Base-by-base conservation (phyloP, 805 yeast species). In the Candida michaelii region DNA sequence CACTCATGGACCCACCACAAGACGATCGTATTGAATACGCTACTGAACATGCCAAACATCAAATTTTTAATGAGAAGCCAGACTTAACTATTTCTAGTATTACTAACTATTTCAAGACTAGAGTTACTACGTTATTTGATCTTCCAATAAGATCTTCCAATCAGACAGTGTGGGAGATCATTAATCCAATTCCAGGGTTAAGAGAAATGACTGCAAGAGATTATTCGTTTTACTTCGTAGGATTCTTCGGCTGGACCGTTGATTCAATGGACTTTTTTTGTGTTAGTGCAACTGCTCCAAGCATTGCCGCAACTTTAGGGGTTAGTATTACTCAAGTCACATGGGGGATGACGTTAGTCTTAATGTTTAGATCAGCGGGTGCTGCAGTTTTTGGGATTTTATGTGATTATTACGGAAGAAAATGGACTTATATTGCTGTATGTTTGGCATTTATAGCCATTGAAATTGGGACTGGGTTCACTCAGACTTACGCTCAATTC, bases 231-330 rank as follows among this genome's bases (percentile, higher is more conserved):
- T 81, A 83, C 53, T 52, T 70, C 17, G 68, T 80, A 54, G 88
- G 85, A 2, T 77, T 79, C 51, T 57, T 65, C 25, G 85, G 81
- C 25, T 84, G 90, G 89, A 71, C 84, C 2, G 71, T 82, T 74
- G 90, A 83, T 52, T 82, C 88, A 2, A 75, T 83, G 59, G 89
- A 83, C 53, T 84, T 80, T 62, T 84, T 84, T 55, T 65, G 78
- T 21, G 82, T 80, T 8, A 74, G 84, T 10, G 69, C 82, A 36
- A 74, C 79, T 41, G 82, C 76, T 3, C 44, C 73, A 1, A 59
- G 66, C 2, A 68, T 84, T 39, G 83, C 87, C 23, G 52, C 58
- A 30, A 54, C 74, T 2, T 72, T 83, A 39, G 66, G 65, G 32
- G 65, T 60, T 7, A 41, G 68, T 1, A 70, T 76, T 18, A 65